Evolutionary conservation across 176 grass and related monocot species (phyloP), one percentile per base, ranked within the genome.

Genomic region (Aegilops tauschii): DNA sequence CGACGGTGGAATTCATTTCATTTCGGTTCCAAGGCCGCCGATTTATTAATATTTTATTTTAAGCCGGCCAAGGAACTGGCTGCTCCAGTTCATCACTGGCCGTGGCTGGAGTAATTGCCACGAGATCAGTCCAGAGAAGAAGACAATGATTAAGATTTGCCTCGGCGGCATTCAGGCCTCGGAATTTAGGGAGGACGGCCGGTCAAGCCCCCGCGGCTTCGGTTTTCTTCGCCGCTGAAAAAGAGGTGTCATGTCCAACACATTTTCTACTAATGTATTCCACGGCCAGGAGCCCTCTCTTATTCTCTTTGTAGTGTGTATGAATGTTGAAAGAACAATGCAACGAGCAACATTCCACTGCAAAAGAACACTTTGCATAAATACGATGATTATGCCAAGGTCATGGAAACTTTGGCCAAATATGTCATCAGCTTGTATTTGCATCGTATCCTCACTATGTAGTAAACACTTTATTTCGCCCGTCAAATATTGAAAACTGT

Each of bases 1-100:
- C 3, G 3, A 47, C 69, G 82, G 77, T 76, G 82, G 62, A 65
- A 62, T 81, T 81, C 74, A 68, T 20, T 62, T 62, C 31, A 21
- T 45, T 45, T 45, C 42, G 49, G 21, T 35, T 36, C 3, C 49
- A 29, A 7, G 10, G 2, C 12, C 8, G 21, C 42, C 3, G 42
- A 4, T 63, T 73, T 8, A 67, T 3, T 50, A 35, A 4, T 35
- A 12, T 13, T 78, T 20, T 58, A 11, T 44, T 27, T 12, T 12
- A 0, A 45, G 42, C 42, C 68, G 8, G 17, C 45, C 25, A 63
- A 50, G 39, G 79, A 73, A 32, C 12, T 6, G 39, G 39, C 23
- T 17, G 61, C 44, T 5, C 30, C 44, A 5, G 44, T 66, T 85
- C 83, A 25, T 76, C 3, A 14, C 13, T 74, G 39, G 39, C 39